Evolutionary conservation across 805 yeast genomes (phyloP).

Genomic region (Zygoascus tannicola): DNA sequence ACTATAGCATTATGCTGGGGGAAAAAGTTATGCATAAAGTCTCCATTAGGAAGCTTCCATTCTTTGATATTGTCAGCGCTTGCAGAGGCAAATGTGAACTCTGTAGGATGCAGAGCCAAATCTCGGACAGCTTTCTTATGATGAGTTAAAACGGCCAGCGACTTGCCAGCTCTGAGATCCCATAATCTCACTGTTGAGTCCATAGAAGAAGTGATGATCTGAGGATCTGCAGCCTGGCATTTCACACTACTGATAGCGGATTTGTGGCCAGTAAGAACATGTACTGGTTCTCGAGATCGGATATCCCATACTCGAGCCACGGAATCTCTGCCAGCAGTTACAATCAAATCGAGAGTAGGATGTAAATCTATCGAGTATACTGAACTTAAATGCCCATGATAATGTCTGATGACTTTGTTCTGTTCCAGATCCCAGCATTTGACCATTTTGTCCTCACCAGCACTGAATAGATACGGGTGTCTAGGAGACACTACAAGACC

Average conservation of each 20-base stretch:
- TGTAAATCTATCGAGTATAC: slow-evolving; percentile 77
- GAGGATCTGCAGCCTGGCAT: slow-evolving; percentile 72
- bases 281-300: slow-evolving; percentile 63
- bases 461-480: slow-evolving; percentile 83
- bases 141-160: slow-evolving; percentile 66
- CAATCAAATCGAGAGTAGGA: slow-evolving; percentile 75
- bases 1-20: slow-evolving; percentile 44
- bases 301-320: slow-evolving; percentile 91
- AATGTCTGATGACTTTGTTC: slow-evolving; percentile 71
- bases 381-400: slow-evolving; percentile 90
- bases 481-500: slow-evolving; percentile 61
- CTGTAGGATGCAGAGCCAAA: slow-evolving; percentile 57
- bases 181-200: slow-evolving; percentile 83
- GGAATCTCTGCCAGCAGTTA: slow-evolving; percentile 84
- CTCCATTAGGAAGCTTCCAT: slow-evolving; percentile 76
- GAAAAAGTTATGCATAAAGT: slow-evolving; percentile 48
- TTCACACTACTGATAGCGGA: slow-evolving; percentile 61
- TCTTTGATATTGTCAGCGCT: slow-evolving; percentile 75
- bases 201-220: slow-evolving; percentile 70
- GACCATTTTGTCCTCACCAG: slow-evolving; percentile 87
- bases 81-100: slow-evolving; percentile 67
- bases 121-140: slow-evolving; percentile 78
- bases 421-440: slow-evolving; percentile 95
- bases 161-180: slow-evolving; percentile 77
- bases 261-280: slow-evolving; percentile 74